A percentile compares a stretch with the other conserved stretches of the same genome.
Evolutionary conservation across 495 filamentous ascomycete genomes (phyloP).

Genomic region (Penicillium lagena): DNA sequence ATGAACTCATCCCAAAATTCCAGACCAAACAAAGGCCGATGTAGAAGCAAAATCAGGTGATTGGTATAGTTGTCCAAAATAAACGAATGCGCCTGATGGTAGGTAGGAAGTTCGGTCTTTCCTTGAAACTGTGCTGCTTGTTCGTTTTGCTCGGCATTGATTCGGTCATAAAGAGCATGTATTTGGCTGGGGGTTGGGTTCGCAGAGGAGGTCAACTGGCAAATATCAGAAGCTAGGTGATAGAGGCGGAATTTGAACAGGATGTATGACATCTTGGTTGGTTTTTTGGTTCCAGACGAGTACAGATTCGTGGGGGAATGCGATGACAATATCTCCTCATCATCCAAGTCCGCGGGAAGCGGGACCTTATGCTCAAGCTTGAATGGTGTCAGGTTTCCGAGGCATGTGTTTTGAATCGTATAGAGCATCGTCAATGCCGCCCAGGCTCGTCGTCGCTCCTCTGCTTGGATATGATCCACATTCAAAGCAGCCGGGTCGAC

Average conservation of each 20-base stretch:
- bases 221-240: conserved; percentile 4
- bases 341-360: neutral
- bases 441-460: conserved; percentile 10
- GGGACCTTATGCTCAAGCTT: neutral
- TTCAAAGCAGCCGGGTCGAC: conserved; percentile 6
- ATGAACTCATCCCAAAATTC: neutral
- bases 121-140: neutral
- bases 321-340: neutral
- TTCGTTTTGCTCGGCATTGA: neutral
- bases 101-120: neutral
- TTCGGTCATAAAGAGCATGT: neutral
- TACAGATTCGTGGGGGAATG: neutral
- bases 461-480: neutral
- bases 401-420: conserved; percentile 6
- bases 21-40: neutral
- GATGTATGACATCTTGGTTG: conserved; percentile 6
- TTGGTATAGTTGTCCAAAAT: conserved; percentile 7
- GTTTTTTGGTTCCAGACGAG: neutral
- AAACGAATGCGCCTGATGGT: conserved; percentile 4
- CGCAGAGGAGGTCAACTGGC: neutral
- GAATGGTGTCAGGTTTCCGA: conserved; percentile 2
- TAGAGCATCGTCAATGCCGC: conserved; percentile 7
- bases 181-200: neutral
- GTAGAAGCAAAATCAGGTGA: conserved; percentile 1
- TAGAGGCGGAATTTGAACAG: conserved; percentile 10